Base-by-base conservation (phyloP, 768 basidiomycete species). In the Suillus cothurnatus region DNA sequence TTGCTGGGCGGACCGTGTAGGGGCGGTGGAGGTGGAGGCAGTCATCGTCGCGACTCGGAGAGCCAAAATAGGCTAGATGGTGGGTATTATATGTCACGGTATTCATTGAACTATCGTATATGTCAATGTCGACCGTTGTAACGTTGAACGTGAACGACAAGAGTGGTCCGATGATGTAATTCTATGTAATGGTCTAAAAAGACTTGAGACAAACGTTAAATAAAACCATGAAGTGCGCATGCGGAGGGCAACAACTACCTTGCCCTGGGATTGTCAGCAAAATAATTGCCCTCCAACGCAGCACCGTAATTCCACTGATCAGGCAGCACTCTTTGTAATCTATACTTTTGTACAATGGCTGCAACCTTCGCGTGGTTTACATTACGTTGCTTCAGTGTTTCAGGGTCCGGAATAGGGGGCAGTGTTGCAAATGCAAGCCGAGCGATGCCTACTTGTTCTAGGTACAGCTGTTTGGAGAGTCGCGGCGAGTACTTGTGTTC, bases 391-490 rank as follows among this genome's bases (percentile, higher is more conserved):
- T 77, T 71, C 61, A 88, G 69, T 28, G 70, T 63, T 17, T 71
- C 65, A 1, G 56, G 32, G 26, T 84, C 77, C 0, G 93, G 88
- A 0, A 88, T 70, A 3, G 89, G 86, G 0, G 93, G 93, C 9
- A 91, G 71, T 3, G 85, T 88, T 65, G 79, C 74, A 72, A 93
- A 95, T 14, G 92, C 85, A 23, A 77, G 69, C 2, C 93, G 81
- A 2, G 90, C 93, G 4, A 81, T 70, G 55, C 79, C 79, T 4
- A 95, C 84, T 70, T 92, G 86, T 3, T 81, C 81, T 4, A 95
- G 76, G 71, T 95, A 95, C 14, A 77, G 81, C 2, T 81, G 73
- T 15, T 71, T 66, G 1, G 86, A 75, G 14, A 84, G 64, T 21
- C 81, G 82, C 1, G 85, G 87, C 2, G 80, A 78, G 70, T 83